Percentiles rank a stretch among this genome's conserved stretches.
Evolutionary conservation across 768 basidiomycete species (phyloP).

Genomic region (Suillus decipiens): DNA sequence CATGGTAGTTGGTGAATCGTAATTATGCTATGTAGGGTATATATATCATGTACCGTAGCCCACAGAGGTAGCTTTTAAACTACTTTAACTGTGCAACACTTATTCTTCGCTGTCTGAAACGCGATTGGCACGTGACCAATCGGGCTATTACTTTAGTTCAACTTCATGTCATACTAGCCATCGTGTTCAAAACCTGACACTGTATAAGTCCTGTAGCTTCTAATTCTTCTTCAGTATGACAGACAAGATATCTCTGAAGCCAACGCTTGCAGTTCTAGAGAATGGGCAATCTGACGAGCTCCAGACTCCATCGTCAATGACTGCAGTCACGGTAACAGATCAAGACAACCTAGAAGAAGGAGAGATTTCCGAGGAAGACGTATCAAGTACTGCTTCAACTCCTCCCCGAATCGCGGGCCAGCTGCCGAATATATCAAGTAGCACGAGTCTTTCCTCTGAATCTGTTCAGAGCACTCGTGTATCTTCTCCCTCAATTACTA

Average conservation of each 20-base stretch:
- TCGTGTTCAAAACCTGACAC: not conserved
- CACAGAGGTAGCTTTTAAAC: no score
- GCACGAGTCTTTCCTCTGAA: not conserved
- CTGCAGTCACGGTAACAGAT: conserved; percentile 1
- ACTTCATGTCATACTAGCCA: not conserved
- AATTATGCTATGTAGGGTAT: no score
- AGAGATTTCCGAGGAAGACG: conserved; percentile 22
- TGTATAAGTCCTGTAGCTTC: not conserved
- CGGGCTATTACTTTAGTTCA: not conserved
- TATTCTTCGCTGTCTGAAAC: no score
- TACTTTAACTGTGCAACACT: no score
- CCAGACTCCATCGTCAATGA: conserved; percentile 5
- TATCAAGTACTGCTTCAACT: conserved; percentile 1
- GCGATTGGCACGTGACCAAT: no score
- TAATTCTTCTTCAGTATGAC: conserved; percentile 3
- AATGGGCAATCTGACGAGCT: not conserved
- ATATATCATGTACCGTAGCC: no score
- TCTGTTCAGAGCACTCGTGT: not conserved
- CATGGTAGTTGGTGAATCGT: no score
- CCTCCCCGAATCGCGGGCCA: not conserved
- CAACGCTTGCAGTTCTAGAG: not conserved
- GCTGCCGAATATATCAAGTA: not conserved
- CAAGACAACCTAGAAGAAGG: conserved; percentile 22
- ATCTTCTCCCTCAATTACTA: not conserved
- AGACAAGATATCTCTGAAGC: conserved; percentile 1